These are phyloP conservation scores for Posidonia australis DNA, from an alignment of 106 monocot genomes.

Conservation along the genomic window DNA sequence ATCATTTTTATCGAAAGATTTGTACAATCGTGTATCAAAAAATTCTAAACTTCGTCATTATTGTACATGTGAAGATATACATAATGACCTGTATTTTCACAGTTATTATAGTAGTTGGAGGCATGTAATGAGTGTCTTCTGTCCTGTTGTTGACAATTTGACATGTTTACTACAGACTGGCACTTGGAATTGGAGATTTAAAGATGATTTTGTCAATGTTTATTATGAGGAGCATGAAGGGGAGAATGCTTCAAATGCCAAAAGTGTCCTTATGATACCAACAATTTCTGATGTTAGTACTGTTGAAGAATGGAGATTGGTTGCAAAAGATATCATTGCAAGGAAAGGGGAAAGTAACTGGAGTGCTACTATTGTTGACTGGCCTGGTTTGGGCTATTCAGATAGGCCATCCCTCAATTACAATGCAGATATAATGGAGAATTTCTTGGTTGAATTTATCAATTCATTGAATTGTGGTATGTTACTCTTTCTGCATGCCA, in stretches of 20 bases:
- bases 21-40: too few species aligned
- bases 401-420: constrained; percentile 79
- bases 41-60: too few species aligned
- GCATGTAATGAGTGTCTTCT: too few species aligned
- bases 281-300: constrained; percentile 98
- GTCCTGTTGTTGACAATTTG: not conserved
- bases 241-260: constrained; percentile 26
- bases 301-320: constrained; percentile 83
- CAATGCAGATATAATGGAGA: constrained; percentile 90
- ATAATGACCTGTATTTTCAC: too few species aligned
- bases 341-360: constrained; percentile 40
- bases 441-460: constrained; percentile 60
- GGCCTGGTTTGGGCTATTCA: constrained; percentile 94
- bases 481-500: not conserved
- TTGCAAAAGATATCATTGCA: constrained; percentile 73
- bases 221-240: constrained; percentile 70
- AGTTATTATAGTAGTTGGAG: too few species aligned
- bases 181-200: constrained; percentile 71
- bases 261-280: constrained; percentile 76
- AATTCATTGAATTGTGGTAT: constrained; percentile 38
- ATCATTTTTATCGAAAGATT: too few species aligned
- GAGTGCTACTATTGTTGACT: constrained; percentile 81
- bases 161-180: constrained; percentile 38
- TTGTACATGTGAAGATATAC: too few species aligned
- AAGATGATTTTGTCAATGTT: constrained; percentile 44